Evolutionary conservation across 805 yeast species (phyloP).

Genomic region (Pichia insulana): DNA sequence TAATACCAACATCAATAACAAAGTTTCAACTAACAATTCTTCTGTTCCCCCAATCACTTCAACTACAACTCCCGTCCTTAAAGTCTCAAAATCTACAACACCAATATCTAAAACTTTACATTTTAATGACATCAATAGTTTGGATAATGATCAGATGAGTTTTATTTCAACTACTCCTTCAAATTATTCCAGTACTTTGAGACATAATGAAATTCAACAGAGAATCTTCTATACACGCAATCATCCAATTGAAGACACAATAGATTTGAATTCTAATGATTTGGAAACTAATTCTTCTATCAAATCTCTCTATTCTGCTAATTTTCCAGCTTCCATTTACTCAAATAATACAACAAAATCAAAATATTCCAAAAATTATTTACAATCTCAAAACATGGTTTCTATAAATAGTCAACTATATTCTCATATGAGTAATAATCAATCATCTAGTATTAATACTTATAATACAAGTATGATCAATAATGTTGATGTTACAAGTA

Average conservation of each 20-base stretch:
- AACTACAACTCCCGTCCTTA: neutral
- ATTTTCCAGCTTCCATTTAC: neutral
- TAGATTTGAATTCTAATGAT: neutral
- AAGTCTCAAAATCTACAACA: neutral
- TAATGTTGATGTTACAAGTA: constrained; percentile 2
- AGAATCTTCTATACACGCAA: no score
- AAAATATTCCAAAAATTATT: no score
- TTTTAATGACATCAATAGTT: neutral
- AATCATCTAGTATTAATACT: neutral
- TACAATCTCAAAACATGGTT: no score
- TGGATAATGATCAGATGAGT: constrained; percentile 6
- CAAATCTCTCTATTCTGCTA: neutral
- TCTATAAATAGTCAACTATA: neutral
- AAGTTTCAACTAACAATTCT: neutral
- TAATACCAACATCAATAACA: neutral
- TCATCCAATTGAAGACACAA: no score
- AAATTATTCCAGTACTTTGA: neutral
- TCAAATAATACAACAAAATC: neutral
- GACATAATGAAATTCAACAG: no score
- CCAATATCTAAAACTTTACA: neutral
- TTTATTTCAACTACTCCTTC: constrained; percentile 2
- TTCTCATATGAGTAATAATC: neutral
- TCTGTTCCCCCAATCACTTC: neutral
- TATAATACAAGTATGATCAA: neutral
- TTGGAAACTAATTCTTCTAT: neutral